phyloP scores from a whole-genome alignment of 495 filamentous ascomycete genomes.

The Annulohypoxylon maeteangense region DNA sequence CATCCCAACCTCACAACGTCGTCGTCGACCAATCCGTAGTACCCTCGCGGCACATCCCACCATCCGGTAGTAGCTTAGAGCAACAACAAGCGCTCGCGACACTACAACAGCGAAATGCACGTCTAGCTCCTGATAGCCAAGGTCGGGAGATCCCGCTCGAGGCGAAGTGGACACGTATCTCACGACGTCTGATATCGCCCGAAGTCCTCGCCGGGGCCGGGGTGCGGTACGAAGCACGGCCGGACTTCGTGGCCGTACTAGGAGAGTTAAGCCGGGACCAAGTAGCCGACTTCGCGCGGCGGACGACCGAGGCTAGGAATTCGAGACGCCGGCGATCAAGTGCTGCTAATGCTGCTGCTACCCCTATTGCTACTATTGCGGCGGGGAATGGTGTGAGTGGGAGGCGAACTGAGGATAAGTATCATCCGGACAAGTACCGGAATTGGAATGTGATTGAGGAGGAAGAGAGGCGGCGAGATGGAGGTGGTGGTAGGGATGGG shows the following conservation, averaged over 20 bases:
- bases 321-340: conserved; percentile 36
- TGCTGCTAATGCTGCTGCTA: neutral
- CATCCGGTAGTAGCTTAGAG: conserved; percentile 36
- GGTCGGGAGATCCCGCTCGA: conserved; percentile 71
- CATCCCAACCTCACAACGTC: neutral
- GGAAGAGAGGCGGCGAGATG: conserved; percentile 16
- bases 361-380: neutral
- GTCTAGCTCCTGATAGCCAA: conserved; percentile 60
- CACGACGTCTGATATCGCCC: conserved; percentile 71
- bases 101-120: conserved; percentile 25
- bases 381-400: conserved; percentile 18
- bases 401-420: conserved; percentile 31
- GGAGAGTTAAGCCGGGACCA: conserved; percentile 69
- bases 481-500: conserved; percentile 31
- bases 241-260: conserved; percentile 74
- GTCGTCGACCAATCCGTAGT: conserved; percentile 2
- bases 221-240: conserved; percentile 74
- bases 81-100: conserved; percentile 16
- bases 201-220: conserved; percentile 71
- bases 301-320: conserved; percentile 66
- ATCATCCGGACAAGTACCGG: conserved; percentile 44
- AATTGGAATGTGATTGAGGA: conserved; percentile 43
- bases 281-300: conserved; percentile 67
- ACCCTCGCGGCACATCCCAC: conserved; percentile 48
- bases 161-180: conserved; percentile 78